phyloP scores from a whole-genome alignment of 306 rosid genomes.

The Canavalia gladiata region DNA sequence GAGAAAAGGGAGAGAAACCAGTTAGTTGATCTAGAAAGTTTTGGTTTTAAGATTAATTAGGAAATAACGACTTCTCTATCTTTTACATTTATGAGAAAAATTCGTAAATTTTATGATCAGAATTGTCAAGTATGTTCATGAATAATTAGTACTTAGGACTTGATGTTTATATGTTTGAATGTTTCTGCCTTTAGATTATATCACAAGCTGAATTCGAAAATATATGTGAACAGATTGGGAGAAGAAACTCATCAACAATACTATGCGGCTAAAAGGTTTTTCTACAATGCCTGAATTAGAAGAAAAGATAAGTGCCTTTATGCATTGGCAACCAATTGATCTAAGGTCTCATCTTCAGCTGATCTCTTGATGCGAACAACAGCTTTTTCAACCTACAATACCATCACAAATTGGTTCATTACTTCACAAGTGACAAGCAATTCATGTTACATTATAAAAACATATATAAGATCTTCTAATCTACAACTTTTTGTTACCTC shows the following conservation, averaged over 20 bases:
- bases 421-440: not conserved
- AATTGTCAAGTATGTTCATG: too few species aligned
- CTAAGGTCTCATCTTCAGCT: constrained; percentile 53
- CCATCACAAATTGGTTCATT: constrained; percentile 19
- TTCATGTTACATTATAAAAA: not conserved
- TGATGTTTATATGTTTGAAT: too few species aligned
- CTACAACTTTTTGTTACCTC: constrained; percentile 55
- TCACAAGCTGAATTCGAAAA: not conserved
- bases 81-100: too few species aligned
- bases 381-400: constrained; percentile 64
- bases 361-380: constrained; percentile 58
- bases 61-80: too few species aligned
- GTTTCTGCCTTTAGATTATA: too few species aligned
- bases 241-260: not conserved
- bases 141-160: too few species aligned
- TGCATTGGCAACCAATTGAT: constrained; percentile 37
- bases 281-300: not conserved
- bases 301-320: constrained; percentile 27
- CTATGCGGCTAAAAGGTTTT: not conserved
- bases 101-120: too few species aligned
- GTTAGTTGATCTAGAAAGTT: too few species aligned
- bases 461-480: too few species aligned
- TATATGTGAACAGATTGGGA: not conserved
- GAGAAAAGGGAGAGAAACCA: too few species aligned
- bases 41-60: too few species aligned